Base-by-base conservation (phyloP, 768 basidiomycete species). In the Mycena latifolia region DNA sequence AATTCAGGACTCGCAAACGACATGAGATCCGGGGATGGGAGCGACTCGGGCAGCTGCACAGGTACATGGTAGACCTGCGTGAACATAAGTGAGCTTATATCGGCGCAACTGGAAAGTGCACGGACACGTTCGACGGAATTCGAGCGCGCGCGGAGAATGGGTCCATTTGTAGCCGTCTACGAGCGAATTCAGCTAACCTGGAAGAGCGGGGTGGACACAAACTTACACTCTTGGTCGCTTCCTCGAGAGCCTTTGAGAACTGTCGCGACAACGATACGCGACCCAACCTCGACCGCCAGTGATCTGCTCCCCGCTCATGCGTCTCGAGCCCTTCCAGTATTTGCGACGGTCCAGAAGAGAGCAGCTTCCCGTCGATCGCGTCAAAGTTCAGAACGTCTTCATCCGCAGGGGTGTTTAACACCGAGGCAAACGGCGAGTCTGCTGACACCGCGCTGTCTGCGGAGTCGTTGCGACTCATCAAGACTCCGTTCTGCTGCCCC, bases 361-460 rank as follows among this genome's bases (percentile, higher is more conserved):
- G 10, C 5, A 69, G 51, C 17, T 61, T 61, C 11, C 31, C 53
- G 46, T 59, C 61, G 5, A 66, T 17, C 3, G 61, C 54, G 22
- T 69, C 60, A 18, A 69, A 69, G n/a, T 52, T 28, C 55, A 63
- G 27, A 15, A 22, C 1, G 0, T 47, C 15, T 29, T 69, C 69
- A 47, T 69, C 69, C 1, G 69, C 51, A 9, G 69, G 69, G 1
- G 69, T 69, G 53, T 69, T 62, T 22, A 69, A 56, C 15, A 35
- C 56, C 10, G 64, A 69, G 15, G 31, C 61, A 29, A 66, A 62
- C 0, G 65, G 22, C 29, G 69, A 69, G n/a, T 65, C 60, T 5
- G 61, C 48, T 39, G 47, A 61, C n/a, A 61, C 65, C 7, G 61
- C 50, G 47, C 55, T 67, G 18, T 67, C 66, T 48, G 22, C 55